Conservation (phyloP, 225 moss, liverwort and hornwort species). For the Bryum argenteum region DNA sequence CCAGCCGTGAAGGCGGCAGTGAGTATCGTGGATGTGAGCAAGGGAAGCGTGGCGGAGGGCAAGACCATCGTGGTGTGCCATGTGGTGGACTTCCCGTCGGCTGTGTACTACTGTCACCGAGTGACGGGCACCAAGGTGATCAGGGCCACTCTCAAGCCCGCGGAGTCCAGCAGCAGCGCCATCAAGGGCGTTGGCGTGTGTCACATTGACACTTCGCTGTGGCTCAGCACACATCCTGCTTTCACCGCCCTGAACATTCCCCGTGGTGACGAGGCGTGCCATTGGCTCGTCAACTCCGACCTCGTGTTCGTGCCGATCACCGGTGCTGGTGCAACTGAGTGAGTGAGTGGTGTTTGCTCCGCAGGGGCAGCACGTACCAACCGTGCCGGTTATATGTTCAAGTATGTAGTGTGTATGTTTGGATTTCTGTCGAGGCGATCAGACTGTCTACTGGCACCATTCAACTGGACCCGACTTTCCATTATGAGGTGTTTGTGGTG, state of each 20-base stretch:
- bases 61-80: no score
- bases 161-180: not conserved
- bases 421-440: no score
- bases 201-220: constrained; percentile 26
- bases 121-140: constrained; percentile 27
- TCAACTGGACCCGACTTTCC: no score
- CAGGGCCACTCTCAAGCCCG: not conserved
- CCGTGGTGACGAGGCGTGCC: constrained; percentile 1
- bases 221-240: constrained; percentile 24
- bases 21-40: not conserved
- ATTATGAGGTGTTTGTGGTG: no score
- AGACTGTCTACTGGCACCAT: no score
- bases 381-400: no score
- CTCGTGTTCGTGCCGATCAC: constrained; percentile 8
- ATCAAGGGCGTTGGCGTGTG: constrained; percentile 19
- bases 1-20: not conserved
- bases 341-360: no score
- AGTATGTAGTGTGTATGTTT: no score
- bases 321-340: not conserved
- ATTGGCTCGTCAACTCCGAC: constrained; percentile 2
- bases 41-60: not conserved
- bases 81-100: no score
- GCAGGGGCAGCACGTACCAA: no score
- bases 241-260: constrained; percentile 29
- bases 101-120: no score